Base-by-base conservation (phyloP, 345 rosid genomes). In the Syzygium aromaticum region DNA sequence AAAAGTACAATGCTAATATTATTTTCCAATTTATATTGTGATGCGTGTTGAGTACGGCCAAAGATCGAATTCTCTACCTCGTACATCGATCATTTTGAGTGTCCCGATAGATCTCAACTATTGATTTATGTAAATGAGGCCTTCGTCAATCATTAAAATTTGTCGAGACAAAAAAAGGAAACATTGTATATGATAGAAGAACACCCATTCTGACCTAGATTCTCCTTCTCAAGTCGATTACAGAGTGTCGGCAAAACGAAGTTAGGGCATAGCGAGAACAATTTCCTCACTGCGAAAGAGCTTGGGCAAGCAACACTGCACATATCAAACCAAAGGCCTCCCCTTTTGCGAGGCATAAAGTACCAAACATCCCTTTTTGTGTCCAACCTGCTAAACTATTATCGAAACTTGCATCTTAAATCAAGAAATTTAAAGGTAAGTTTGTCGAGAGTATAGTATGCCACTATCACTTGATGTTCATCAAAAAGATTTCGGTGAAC, bases 401-500 rank as follows among this genome's bases (percentile, higher is more conserved):
- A n/a, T 61, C 14, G 21, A 61, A 61, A 61, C 19, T 61, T n/a
- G 13, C 0, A 0, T n/a, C 17, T 61, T 0, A n/a, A 3, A 61
- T 61, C n/a, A 61, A 61, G 0, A n/a, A 61, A n/a, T n/a, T n/a
- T 16, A n/a, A n/a, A 0, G 38, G 38, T 61, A n/a, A n/a, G 30
- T 1, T 61, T 61, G 73, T n/a, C 2, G 17, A n/a, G 10, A 61
- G 5, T 61, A 61, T n/a, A n/a, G 16, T 6, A 30, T n/a, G 19
- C 73, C 38, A n/a, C 9, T 12, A n/a, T n/a, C 0, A 27, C 25
- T 56, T 8, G n/a, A 56, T 56, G 4, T 56, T 9, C 61, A 56
- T 56, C 61, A 0, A 56, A 3, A 23, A 56, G 13, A 23, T 23
- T 56, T 23, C 1, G 1, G 2, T 23, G 2, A 12, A 56, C 3